These are phyloP conservation scores for Aspergillus floridensis DNA, from an alignment of 2,329 filamentous ascomycete species.

Conservation along the genomic window DNA sequence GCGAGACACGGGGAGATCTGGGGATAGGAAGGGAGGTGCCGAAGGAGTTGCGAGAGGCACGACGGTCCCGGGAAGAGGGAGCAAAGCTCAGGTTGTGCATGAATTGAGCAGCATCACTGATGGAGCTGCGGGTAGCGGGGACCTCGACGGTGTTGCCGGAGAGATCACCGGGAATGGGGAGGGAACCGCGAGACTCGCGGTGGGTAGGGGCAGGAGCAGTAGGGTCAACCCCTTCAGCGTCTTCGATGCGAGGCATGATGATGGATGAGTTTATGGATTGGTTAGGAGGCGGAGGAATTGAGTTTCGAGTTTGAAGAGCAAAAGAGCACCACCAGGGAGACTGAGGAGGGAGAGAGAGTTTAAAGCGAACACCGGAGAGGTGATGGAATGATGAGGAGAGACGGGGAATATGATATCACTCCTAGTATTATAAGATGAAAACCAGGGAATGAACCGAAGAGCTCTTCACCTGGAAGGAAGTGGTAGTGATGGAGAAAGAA, in stretches of 20 bases:
- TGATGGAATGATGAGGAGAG: not conserved
- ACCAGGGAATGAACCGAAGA: not conserved
- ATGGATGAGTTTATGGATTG: constrained; percentile 12
- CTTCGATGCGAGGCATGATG: constrained; percentile 61
- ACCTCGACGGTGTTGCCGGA: constrained; percentile 61
- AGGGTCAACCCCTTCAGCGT: constrained; percentile 53
- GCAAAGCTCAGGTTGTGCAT: constrained; percentile 71
- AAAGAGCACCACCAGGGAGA: not conserved
- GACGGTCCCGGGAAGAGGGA: constrained; percentile 65
- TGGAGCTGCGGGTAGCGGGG: constrained; percentile 64
- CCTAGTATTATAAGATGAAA: constrained; percentile 4
- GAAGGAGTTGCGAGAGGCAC: constrained; percentile 73
- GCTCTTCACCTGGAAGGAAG: not conserved
- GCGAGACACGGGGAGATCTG: constrained; percentile 65
- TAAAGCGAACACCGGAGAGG: constrained; percentile 1
- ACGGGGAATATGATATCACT: constrained; percentile 17
- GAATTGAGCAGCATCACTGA: constrained; percentile 65
- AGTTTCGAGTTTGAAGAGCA: not conserved
- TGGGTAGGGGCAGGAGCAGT: constrained; percentile 24
- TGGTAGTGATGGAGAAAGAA: not conserved
- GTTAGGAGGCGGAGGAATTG: constrained; percentile 1
- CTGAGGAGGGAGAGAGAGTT: constrained; percentile 2
- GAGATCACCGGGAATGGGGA: constrained; percentile 45
- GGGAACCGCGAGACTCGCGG: constrained; percentile 30
- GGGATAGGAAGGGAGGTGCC: constrained; percentile 71